Evolutionary conservation across 225 moss, liverwort and hornwort species (phyloP).

Genomic region (Anthoceros angustus): DNA sequence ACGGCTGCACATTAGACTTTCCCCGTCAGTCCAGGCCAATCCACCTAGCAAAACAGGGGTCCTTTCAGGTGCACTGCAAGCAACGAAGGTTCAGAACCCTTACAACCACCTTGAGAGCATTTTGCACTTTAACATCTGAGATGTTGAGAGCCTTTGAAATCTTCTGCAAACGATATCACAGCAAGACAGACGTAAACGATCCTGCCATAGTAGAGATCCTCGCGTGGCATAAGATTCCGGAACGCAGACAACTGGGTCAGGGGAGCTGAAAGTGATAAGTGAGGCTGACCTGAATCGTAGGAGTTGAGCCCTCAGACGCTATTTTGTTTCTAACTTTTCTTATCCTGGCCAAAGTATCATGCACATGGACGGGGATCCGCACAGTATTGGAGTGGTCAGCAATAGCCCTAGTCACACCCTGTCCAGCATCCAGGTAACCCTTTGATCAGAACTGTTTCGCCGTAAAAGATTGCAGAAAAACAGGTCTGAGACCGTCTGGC

Average conservation of each 20-base stretch:
- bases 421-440: constrained; percentile 1
- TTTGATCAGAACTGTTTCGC: neutral
- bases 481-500: neutral
- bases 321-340: constrained; percentile 62
- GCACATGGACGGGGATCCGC: constrained; percentile 92
- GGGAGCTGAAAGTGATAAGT: neutral
- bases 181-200: neutral
- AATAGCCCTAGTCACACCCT: constrained; percentile 98
- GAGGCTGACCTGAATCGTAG: constrained; percentile 50
- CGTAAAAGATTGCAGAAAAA: neutral
- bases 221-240: neutral
- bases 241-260: neutral
- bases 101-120: constrained; percentile 56
- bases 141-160: constrained; percentile 62
- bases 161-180: constrained; percentile 26
- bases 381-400: constrained; percentile 97
- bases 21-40: neutral
- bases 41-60: neutral
- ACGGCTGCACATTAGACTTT: neutral
- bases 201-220: neutral
- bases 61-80: neutral
- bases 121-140: constrained; percentile 49
- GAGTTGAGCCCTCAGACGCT: constrained; percentile 53
- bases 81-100: neutral
- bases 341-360: constrained; percentile 81